These are phyloP conservation scores for Trichoderma atroviride DNA, from an alignment of 2,329 filamentous ascomycete species.

Conservation along the genomic window DNA sequence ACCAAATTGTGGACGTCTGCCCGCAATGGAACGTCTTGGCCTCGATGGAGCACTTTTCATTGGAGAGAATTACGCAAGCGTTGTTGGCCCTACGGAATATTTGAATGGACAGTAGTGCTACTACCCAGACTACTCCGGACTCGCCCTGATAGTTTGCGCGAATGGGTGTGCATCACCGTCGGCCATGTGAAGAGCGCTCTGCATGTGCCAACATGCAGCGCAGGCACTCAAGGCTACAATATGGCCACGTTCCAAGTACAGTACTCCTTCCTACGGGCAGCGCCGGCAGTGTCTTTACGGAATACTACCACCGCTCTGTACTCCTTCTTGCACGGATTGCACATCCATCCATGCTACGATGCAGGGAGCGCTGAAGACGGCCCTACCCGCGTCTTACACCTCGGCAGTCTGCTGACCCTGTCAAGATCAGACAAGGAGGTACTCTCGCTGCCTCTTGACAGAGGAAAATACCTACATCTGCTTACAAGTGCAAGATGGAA, in stretches of 20 bases:
- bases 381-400: conserved; percentile 8
- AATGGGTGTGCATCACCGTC: neutral
- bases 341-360: neutral
- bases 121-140: neutral
- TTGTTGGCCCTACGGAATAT: neutral
- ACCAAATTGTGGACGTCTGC: neutral
- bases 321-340: neutral
- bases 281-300: neutral
- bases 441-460: neutral
- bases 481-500: neutral
- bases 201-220: neutral
- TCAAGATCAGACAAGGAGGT: neutral
- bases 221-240: neutral
- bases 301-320: neutral
- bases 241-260: neutral
- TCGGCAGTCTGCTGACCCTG: conserved; percentile 14
- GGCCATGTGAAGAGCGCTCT: neutral
- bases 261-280: neutral
- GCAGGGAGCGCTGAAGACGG: conserved; percentile 18
- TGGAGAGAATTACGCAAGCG: conserved; percentile 11
- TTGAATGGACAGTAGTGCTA: neutral
- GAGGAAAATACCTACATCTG: neutral
- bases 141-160: neutral
- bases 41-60: neutral
- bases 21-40: conserved; percentile 11